Conservation (phyloP, 1,284 basidiomycete species). For the Heterobasidion occidentale region DNA sequence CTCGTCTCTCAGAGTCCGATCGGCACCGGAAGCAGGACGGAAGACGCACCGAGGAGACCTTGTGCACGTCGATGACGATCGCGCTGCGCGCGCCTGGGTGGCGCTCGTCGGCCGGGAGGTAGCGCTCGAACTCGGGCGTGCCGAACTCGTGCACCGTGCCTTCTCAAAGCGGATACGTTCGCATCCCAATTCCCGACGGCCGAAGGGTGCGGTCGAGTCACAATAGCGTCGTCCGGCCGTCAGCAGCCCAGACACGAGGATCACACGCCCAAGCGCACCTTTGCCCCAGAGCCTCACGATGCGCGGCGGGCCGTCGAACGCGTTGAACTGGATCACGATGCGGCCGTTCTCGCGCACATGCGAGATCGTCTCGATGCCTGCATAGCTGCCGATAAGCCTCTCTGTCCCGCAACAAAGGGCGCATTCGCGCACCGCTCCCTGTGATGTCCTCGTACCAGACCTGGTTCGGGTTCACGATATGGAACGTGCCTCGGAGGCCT, state of each 20-base stretch:
- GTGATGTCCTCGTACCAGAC: constrained; percentile 54
- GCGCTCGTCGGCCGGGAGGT: constrained; percentile 33
- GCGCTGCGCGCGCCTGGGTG: constrained; percentile 44
- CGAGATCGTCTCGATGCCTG: constrained; percentile 47
- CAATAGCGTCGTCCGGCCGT: too few relatives aligned
- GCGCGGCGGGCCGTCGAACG: constrained; percentile 46
- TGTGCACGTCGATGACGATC: constrained; percentile 42
- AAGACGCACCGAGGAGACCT: constrained; percentile 41
- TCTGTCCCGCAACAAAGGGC: background rate
- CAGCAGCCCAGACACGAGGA: too few relatives aligned
- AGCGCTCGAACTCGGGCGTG: constrained; percentile 37
- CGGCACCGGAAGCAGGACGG: background rate
- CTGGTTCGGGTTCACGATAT: constrained; percentile 33
- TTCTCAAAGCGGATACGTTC: constrained; percentile 9
- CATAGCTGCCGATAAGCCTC: background rate
- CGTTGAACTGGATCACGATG: constrained; percentile 47
- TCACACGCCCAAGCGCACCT: constrained; percentile 25
- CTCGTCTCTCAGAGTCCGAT: background rate
- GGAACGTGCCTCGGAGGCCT: constrained; percentile 39
- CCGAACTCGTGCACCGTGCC: constrained; percentile 46
- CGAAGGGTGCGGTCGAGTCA: too few relatives aligned
- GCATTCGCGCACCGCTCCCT: constrained; percentile 38
- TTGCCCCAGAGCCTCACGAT: constrained; percentile 44
- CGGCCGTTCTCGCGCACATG: constrained; percentile 53
- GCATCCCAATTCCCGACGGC: too few relatives aligned